Conservation (phyloP, 306 rosid genomes). For the Mimosa bimucronata region DNA sequence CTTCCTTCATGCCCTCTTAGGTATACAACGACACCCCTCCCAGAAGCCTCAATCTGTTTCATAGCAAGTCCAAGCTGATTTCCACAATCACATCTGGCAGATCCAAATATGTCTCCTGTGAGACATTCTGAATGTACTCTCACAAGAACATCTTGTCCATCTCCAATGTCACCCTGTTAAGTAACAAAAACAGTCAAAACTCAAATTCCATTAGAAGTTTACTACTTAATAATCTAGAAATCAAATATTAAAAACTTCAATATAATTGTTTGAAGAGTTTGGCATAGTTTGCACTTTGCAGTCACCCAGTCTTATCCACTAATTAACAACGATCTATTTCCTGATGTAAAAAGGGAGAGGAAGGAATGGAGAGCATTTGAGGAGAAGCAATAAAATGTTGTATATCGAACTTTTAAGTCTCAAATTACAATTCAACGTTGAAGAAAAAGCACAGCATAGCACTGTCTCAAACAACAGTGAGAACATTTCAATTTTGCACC, state of each 20-base stretch:
- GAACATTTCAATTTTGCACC: too few species aligned
- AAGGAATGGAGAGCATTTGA: not conserved
- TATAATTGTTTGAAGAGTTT: not conserved
- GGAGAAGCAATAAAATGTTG: not conserved
- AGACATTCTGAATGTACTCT: conserved; percentile 98
- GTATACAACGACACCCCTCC: conserved; percentile 86
- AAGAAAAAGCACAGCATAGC: conserved; percentile 4
- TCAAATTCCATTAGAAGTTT: not conserved
- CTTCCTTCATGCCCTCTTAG: conserved; percentile 98
- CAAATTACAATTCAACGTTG: too few species aligned
- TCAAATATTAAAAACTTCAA: not conserved
- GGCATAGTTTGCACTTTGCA: conserved; percentile 3
- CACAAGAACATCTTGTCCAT: conserved; percentile 87
- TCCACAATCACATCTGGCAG: conserved; percentile 97
- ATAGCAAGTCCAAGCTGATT: conserved; percentile 84
- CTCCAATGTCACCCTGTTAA: conserved; percentile 85
- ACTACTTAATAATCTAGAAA: conserved; percentile 3
- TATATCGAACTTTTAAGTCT: not conserved
- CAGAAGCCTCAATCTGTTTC: conserved; percentile 92
- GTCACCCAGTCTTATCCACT: not conserved
- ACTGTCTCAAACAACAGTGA: not conserved
- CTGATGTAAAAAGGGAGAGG: not conserved
- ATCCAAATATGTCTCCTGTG: conserved; percentile 94
- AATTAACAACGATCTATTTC: not conserved
- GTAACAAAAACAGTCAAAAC: conserved; percentile 32